phyloP scores from a whole-genome alignment of 176 grass and related monocot genomes.

The Urochloa ruziziensis region DNA sequence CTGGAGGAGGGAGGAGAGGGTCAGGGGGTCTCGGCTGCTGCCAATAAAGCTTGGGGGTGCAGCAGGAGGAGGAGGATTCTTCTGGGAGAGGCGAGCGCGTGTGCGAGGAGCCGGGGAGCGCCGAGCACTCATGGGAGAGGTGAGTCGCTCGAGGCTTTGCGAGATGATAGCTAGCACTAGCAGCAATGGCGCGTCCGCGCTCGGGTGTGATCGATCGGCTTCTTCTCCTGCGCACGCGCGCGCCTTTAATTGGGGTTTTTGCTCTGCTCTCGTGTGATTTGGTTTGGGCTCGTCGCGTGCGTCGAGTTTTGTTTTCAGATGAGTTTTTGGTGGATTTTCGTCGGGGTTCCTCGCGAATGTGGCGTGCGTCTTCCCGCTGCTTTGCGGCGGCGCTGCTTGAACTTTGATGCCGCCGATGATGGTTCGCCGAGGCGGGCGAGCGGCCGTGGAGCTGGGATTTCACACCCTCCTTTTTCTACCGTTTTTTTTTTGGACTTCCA shows the following conservation, averaged over 20 bases:
- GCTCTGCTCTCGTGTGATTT: background rate
- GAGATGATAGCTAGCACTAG: background rate
- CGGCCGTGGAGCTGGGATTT: background rate
- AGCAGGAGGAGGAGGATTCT: background rate
- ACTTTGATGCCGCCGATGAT: background rate
- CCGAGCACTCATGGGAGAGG: constrained; percentile 28
- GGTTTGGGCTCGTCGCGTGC: no score
- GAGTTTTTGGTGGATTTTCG: background rate
- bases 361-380: background rate
- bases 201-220: background rate
- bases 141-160: background rate
- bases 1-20: background rate
- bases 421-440: background rate
- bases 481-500: background rate
- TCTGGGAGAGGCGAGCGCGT: background rate
- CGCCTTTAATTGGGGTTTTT: background rate
- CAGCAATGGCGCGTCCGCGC: background rate
- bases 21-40: background rate
- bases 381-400: background rate
- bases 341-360: background rate
- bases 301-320: background rate
- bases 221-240: background rate
- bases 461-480: background rate
- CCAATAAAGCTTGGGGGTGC: background rate
- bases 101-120: background rate